Base-by-base conservation (phyloP, 1,284 basidiomycete genomes). In the Irpex rosettiformis region DNA sequence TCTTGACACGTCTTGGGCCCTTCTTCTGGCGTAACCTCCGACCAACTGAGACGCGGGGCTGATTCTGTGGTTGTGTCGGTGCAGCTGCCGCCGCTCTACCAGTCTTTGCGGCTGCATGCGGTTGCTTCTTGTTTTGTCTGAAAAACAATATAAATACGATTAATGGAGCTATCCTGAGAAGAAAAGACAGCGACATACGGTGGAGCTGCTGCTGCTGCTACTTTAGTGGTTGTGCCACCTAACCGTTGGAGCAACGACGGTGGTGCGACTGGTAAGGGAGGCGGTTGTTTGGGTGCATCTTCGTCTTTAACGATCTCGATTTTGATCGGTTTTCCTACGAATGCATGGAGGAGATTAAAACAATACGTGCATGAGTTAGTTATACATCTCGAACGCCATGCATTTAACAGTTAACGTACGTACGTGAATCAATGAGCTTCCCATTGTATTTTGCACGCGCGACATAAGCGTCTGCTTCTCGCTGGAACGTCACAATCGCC, bases 341-440 rank as follows among this genome's bases (percentile, higher is more conserved):
- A 33, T 40, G 56, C 54, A 52, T 48, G 33, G 54, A 27, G 28
- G 22, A 37, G 27, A 48, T 13, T 16, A 58, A 29, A 25, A 30
- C 40, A 52, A 30, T 18, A 40, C 24, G 25, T n/a, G 21, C 33
- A 16, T 37, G 10, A 37, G 16, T 8, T 16, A 37, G 33, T 16
- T 37, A 16, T 37, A 37, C 10, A 37, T 11, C 33, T 11, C 10
- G 33, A 3, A 37, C 10, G 16, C 33, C 11, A 37, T 8, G 33
- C 43, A n/a, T n/a, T 10, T 10, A 47, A 24, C 13, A 10, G 43
- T 16, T 3, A 27, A 29, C 6, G 48, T 1, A 82, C 88, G 76
- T 63, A 91, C 88, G 81, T 58, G 85, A 85, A 67, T 91, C 88
- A 16, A 91, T 81, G 57, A 89, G 80, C 72, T 89, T 89, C 52